Base-by-base conservation (phyloP, 2,329 filamentous ascomycete genomes). In the Cryphonectria nitschkei region DNA sequence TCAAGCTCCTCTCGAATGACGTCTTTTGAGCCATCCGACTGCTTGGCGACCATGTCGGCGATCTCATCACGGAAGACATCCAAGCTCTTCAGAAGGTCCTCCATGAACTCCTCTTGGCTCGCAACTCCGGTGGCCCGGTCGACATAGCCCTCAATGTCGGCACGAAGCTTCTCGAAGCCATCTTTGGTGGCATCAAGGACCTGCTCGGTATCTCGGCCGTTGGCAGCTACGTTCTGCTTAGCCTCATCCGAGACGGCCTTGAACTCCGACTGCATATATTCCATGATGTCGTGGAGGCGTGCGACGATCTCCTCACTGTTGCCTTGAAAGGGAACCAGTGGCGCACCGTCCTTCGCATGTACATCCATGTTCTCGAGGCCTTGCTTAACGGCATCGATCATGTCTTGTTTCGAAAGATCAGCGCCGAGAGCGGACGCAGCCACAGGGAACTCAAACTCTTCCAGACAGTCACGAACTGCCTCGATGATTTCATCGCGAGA, bases 161-260 rank as follows among this genome's bases (percentile, higher is more conserved):
- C 82, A 14, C 94, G 90, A 8, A 98, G 87, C 74, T 89, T 91
- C 75, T 97, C 94, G 19, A 97, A 86, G 0, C 94, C 94, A 77
- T 97, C 93, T 75, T 94, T 95, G 60, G 97, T 91, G 0, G 94
- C 93, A 79, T 96, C 93, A 5, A 98, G 84, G 16, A 97, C 90
- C 79, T 97, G 93, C 79, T 97, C 94, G 0, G 94, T 95, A 78
- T 96, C 93, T 70, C 90, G 88, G 56, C 92, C 93, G 75, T 90
- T 93, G 73, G 92, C 91, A 3, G 92, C 89, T 29, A 93, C 91
- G 75, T 94, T 95, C 76, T 95, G 89, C 79, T 95, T 94, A 14
- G 88, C 86, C 75, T 90, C 89, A 39, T 90, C 86, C 0, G 88
- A 89, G 2, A 89, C 83, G 2, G 85, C 82, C 74, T 83, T 85